Conservation (phyloP, 2,329 filamentous ascomycete genomes). For the Epichloe bromicola region DNA sequence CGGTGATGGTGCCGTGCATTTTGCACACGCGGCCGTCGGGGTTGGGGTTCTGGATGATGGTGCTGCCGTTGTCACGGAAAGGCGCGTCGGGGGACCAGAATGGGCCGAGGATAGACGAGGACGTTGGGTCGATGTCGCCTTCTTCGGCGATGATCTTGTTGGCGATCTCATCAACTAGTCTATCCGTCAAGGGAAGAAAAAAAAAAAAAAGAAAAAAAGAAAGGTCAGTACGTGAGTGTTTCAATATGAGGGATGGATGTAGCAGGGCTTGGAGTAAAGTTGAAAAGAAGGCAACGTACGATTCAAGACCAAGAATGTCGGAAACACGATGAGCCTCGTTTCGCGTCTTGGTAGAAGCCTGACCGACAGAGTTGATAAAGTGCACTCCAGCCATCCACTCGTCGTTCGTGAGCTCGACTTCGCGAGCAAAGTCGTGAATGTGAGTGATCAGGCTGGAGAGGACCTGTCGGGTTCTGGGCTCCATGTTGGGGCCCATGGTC, state of each 20-base stretch:
- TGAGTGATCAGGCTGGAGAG: conserved; percentile 53
- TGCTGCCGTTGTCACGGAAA: conserved; percentile 53
- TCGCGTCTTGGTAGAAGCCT: conserved; percentile 52
- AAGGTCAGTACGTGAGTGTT: not conserved
- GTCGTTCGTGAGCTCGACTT: conserved; percentile 62
- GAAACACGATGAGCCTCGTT: conserved; percentile 65
- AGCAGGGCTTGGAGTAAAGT: not conserved
- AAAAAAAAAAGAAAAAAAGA: not conserved
- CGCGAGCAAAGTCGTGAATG: conserved; percentile 66
- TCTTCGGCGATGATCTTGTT: conserved; percentile 52
- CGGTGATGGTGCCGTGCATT: conserved; percentile 57
- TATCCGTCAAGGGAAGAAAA: conserved; percentile 13
- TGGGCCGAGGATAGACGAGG: conserved; percentile 61
- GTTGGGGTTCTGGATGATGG: conserved; percentile 50
- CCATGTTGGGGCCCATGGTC: conserved; percentile 56
- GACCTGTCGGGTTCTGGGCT: conserved; percentile 50
- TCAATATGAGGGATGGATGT: not conserved
- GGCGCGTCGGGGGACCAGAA: conserved; percentile 68
- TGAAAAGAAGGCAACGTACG: conserved; percentile 31
- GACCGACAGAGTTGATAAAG: conserved; percentile 62
- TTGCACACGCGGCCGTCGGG: conserved; percentile 46
- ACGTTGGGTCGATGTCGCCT: conserved; percentile 51
- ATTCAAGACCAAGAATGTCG: conserved; percentile 63
- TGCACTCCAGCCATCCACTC: conserved; percentile 67
- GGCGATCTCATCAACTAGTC: conserved; percentile 47